Percentiles rank a stretch among this genome's conserved stretches.
Evolutionary conservation across 1,284 basidiomycete species (phyloP).

Genomic region (Cronartium quercuum): DNA sequence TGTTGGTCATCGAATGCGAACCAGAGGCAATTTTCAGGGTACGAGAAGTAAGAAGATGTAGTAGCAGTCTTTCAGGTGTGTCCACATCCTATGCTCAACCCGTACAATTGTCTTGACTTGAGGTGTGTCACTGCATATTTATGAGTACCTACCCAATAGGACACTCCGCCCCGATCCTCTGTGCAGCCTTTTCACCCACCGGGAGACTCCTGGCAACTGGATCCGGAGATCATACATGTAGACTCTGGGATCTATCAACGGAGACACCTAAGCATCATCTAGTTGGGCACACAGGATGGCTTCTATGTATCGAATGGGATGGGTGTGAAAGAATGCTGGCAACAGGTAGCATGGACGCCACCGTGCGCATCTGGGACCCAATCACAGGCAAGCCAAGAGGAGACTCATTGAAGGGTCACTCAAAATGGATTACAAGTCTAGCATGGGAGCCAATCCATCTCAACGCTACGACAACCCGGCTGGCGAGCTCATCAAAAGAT

Average conservation of each 20-base stretch:
- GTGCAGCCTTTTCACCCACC: slow-evolving; percentile 89
- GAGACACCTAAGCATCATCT: slow-evolving; percentile 86
- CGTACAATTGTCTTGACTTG: neutral
- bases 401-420: slow-evolving; percentile 79
- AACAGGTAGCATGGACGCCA: slow-evolving; percentile 80
- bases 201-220: slow-evolving; percentile 86
- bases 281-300: slow-evolving; percentile 86
- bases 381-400: slow-evolving; percentile 76
- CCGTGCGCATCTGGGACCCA: slow-evolving; percentile 79
- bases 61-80: slow-evolving; percentile 76
- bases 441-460: slow-evolving; percentile 95
- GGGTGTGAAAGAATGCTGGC: slow-evolving; percentile 80
- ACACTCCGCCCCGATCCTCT: slow-evolving; percentile 87
- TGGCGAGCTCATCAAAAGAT: slow-evolving; percentile 94
- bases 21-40: slow-evolving; percentile 96
- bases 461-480: slow-evolving; percentile 66
- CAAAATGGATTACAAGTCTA: slow-evolving; percentile 95
- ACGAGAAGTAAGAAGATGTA: slow-evolving; percentile 84
- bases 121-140: slow-evolving; percentile 4
- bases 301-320: slow-evolving; percentile 96
- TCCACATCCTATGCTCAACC: neutral
- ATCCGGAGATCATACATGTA: slow-evolving; percentile 85
- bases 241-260: slow-evolving; percentile 89
- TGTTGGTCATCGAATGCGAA: slow-evolving; percentile 77
- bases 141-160: slow-evolving; percentile 53